Evolutionary conservation across 768 basidiomycete genomes (phyloP).

Genomic region (Rhizopogon rudus): DNA sequence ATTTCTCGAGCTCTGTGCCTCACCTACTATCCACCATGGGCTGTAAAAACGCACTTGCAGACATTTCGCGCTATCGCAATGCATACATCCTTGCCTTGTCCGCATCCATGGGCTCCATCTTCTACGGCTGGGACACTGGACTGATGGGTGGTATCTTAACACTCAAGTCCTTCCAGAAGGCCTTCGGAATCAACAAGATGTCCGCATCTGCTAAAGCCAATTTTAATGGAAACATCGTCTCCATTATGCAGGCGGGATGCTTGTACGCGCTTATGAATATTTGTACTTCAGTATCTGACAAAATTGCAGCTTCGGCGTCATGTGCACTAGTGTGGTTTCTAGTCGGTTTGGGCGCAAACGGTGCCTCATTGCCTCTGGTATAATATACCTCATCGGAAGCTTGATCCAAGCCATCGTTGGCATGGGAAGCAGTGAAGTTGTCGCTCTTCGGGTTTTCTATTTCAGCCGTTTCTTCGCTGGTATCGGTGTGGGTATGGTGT

Average conservation of each 20-base stretch:
- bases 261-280: constrained; percentile 26
- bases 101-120: constrained; percentile 38
- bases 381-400: constrained; percentile 39
- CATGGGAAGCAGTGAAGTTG: constrained; percentile 26
- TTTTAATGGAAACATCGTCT: constrained; percentile 41
- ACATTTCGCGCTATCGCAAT: constrained; percentile 27
- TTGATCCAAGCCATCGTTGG: constrained; percentile 36
- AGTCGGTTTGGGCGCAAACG: constrained; percentile 37
- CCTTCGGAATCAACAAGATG: constrained; percentile 37
- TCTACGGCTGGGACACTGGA: constrained; percentile 42
- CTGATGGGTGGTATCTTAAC: constrained; percentile 41
- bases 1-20: too few relatives aligned
- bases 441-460: constrained; percentile 31
- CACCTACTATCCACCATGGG: constrained; percentile 10
- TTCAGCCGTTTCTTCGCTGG: constrained; percentile 50
- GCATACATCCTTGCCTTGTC: constrained; percentile 36
- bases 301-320: constrained; percentile 32
- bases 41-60: constrained; percentile 14
- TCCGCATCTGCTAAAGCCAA: constrained; percentile 26
- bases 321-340: constrained; percentile 32
- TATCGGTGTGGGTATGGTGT: constrained; percentile 49
- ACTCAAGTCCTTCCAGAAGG: constrained; percentile 35
- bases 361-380: constrained; percentile 34
- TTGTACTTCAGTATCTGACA: background rate
- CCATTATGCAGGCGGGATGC: constrained; percentile 39